Base-by-base conservation (phyloP, 768 basidiomycete genomes). In the Boletus bicolor region DNA sequence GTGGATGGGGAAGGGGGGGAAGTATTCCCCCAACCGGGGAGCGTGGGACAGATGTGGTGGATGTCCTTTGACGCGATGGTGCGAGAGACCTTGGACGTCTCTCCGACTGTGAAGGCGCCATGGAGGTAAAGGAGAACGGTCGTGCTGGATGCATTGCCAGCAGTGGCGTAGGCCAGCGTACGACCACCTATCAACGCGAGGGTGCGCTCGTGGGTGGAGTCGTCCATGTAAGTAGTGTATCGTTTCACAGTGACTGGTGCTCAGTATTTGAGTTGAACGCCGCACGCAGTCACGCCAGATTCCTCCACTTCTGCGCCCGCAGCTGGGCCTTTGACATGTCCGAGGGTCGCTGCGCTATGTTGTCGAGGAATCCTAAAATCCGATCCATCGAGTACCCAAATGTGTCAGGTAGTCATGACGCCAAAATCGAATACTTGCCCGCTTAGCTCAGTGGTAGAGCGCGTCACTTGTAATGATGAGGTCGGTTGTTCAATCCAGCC, bases 21-120 rank as follows among this genome's bases (percentile, higher is more conserved):
- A 6, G 83, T 78, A 44, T 73, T 73, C 4, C 83, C 83, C 82
- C 83, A 84, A 2, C 82, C 83, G 21, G 81, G 79, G 34, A 85
- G 77, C 10, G 83, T 80, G 4, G 82, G 82, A 11, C 77, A 72
- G 39, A 85, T 63, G 49, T 70, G 70, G 61, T 81, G 82, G 5
- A 79, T 66, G 43, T 74, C 62, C 58, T 73, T 77, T 15, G 76
- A 71, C 10, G 71, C 35, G 53, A 81, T 61, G 30, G 67, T 60
- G 14, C 65, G 71, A 3, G 76, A 72, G 8, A 71, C 60, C 1
- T 55, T 59, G 34, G 71, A 66, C 5, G 77, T 76, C 32, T 75
- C 70, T 5, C 82, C 83, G n/a, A 83, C 61, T 37, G 74, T 68
- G 64, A 85, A 82, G 6, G 72, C 71, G n/a, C 82, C 82, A 59